Evolutionary conservation across 805 yeast genomes (phyloP), one percentile per base, ranked within the genome.

Genomic region (Saturnispora mendoncae): DNA sequence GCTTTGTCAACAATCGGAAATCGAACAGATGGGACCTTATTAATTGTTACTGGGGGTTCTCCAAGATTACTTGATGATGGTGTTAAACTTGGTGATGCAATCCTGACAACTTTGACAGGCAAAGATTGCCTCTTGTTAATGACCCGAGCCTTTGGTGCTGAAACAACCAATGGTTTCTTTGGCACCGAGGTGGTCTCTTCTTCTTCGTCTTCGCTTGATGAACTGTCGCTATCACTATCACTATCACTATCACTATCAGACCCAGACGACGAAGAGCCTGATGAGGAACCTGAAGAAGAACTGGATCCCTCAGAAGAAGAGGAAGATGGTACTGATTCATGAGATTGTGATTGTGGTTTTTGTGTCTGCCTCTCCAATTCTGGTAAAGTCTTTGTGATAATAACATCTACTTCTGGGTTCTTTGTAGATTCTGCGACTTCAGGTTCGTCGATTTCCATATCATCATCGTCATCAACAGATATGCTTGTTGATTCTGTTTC

Each of bases 111-210:
- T 34, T 25, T 33, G 4, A 28, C 38, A 25, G 43, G 38, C 15
- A 34, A 27, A 8, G 38, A 33, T 21, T 31, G 38, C 20, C 39
- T 25, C 64, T 63, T 40, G 27, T 34, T 40, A 17, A 33, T 18
- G 28, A 14, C 14, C n/a, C 14, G n/a, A 6, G 21, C 28, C 21
- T 19, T 32, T 23, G 78, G 78, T 2, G 74, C 65, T 30, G 67
- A 66, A 4, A 72, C 78, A 15, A 69, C 64, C 43, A 73, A 60
- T 42, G 67, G 63, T 33, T 58, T 64, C 24, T 51, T 54, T 4
- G 44, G 46, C 3, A 49, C 19, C 6, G 12, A 20, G 17, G 20
- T 13, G 10, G 14, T 20, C 8, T 19, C 7, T 13, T 12, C 33
- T 12, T 33, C 31, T 10, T 50, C 46, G 23, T 57, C 47, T 13